Percentiles rank a stretch among this genome's conserved stretches.
These are phyloP conservation scores for Capsella bursapastoris DNA, from an alignment of 345 rosid species.

Conservation along the genomic window DNA sequence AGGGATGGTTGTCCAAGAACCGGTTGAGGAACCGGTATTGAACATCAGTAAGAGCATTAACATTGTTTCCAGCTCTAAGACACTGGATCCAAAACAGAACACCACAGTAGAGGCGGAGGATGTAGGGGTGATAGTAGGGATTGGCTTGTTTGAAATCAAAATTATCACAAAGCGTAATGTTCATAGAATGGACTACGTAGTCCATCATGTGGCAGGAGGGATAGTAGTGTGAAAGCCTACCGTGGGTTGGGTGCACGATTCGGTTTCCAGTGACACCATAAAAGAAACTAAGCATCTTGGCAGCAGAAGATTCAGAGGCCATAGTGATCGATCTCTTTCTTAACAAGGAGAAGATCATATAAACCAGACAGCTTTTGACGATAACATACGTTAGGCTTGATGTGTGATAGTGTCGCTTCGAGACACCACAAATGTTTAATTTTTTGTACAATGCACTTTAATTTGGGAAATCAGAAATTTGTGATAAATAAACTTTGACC, in stretches of 20 bases:
- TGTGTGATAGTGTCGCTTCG: background rate
- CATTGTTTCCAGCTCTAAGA: slow-evolving; percentile 12
- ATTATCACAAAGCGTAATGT: background rate
- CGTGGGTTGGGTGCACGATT: background rate
- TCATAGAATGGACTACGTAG: background rate
- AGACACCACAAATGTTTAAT: slow-evolving; percentile 12
- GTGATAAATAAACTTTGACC: too few relatives aligned
- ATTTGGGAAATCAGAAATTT: background rate
- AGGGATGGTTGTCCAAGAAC: background rate
- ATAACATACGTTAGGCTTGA: background rate
- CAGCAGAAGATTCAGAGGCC: background rate
- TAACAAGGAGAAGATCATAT: background rate
- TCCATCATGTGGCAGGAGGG: slow-evolving; percentile 13
- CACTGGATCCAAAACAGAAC: slow-evolving; percentile 7
- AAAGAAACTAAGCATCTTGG: background rate
- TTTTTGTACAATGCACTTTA: background rate
- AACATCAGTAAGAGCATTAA: background rate
- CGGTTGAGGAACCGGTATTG: slow-evolving; percentile 5
- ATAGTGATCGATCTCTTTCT: background rate
- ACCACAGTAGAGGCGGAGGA: background rate
- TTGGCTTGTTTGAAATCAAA: background rate
- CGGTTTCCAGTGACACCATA: background rate
- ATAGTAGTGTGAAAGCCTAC: background rate
- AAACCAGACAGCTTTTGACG: background rate
- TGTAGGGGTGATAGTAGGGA: slow-evolving; percentile 9